These are phyloP conservation scores for Sugiyamaella pinicola DNA, from an alignment of 1,139 yeast species.

Conservation along the genomic window DNA sequence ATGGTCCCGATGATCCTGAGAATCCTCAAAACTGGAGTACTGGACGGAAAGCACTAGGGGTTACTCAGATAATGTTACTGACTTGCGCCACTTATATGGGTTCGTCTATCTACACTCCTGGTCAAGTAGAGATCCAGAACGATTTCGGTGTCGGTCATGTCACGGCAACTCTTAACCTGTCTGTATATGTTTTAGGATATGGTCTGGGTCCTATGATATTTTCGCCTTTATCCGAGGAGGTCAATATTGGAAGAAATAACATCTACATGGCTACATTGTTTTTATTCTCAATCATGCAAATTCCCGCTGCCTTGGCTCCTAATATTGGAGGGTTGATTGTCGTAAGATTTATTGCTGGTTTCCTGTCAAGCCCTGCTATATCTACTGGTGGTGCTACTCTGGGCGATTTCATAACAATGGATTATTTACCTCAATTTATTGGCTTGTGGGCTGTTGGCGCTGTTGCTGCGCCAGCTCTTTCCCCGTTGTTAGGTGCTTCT, in stretches of 20 bases:
- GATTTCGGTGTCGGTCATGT: slow-evolving; percentile 49
- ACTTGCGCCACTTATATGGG: slow-evolving; percentile 60
- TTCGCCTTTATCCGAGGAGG: slow-evolving; percentile 56
- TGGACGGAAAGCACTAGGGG: slow-evolving; percentile 44
- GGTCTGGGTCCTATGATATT: slow-evolving; percentile 57
- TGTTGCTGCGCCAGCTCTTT: slow-evolving; percentile 59
- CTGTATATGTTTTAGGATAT: slow-evolving; percentile 58
- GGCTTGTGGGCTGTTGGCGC: slow-evolving; percentile 56
- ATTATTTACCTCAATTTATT: slow-evolving; percentile 39
- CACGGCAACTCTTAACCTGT: slow-evolving; percentile 51
- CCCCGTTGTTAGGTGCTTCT: slow-evolving; percentile 67
- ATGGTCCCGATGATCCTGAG: slow-evolving; percentile 55
- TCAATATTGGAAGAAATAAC: slow-evolving; percentile 54
- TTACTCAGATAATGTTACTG: slow-evolving; percentile 47
- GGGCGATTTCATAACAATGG: slow-evolving; percentile 50
- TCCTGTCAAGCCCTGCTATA: slow-evolving; percentile 78
- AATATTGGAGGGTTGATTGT: slow-evolving; percentile 54
- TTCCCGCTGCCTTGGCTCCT: slow-evolving; percentile 50
- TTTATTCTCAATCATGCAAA: slow-evolving; percentile 55
- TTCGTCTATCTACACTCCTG: slow-evolving; percentile 62
- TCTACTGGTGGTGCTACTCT: slow-evolving; percentile 85
- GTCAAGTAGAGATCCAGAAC: slow-evolving; percentile 47
- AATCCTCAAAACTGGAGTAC: slow-evolving; percentile 59
- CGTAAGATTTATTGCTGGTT: slow-evolving; percentile 74
- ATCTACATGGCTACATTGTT: slow-evolving; percentile 56